Base-by-base conservation (phyloP, 2,329 filamentous ascomycete species). In the Penicillium sp. region DNA sequence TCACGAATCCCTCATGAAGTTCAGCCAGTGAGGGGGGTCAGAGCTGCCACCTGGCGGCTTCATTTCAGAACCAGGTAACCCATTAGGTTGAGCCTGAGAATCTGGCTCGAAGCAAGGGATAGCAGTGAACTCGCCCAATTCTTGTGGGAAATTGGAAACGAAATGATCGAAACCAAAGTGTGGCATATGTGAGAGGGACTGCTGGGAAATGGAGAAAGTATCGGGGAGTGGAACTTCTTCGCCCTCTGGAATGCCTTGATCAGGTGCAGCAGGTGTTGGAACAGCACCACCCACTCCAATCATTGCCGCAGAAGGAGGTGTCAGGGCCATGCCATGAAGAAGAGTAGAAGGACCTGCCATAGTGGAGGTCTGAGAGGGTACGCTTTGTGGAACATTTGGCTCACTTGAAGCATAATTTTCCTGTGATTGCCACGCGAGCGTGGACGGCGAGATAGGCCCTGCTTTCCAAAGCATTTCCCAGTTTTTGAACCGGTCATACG, bases 391-490 rank as follows among this genome's bases (percentile, higher is more conserved):
- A 3, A 52, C 28, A 41, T 43, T 44, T 13, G 52, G 45, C 17
- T 53, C 53, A 29, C 50, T 58, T 22, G 33, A 48, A 10, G 44
- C 35, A 43, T 46, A 55, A 2, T 43, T 19, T 32, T 60, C 56
- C 38, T 54, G 58, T 10, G 61, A 61, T 21, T 62, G 60, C 51
- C 60, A 62, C 8, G 62, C 53, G 17, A 63, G 52, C 1, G 61
- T 63, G 8, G 60, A 56, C 1, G 68, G 68, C 2, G 68, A 69
- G 3, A 68, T 57, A 2, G 68, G 68, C 0, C 68, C 68, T 2
- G 64, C 65, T 51, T 71, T 75, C 68, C 74, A 75, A 3, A 76
- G 63, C 64, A 75, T 75, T 53, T 76, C 74, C 74, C 74, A 76
- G 37, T 72, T 75, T 53, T 76, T 76, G 57, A 76, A 77, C 1